Evolutionary conservation across 2,329 filamentous ascomycete genomes (phyloP).

Genomic region (Fusarium sp.): DNA sequence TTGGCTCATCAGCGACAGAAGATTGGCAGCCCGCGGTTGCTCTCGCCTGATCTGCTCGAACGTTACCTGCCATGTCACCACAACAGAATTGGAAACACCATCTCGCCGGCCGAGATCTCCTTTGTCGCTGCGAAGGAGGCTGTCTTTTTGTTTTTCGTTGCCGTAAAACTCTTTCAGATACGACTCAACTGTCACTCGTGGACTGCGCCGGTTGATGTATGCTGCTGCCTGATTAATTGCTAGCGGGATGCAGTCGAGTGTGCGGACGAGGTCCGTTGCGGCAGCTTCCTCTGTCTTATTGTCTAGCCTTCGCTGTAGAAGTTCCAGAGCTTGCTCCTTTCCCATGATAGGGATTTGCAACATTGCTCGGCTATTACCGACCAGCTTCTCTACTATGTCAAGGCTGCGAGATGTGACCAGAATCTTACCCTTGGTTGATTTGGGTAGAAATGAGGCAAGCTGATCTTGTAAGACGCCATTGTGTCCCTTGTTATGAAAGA

Average conservation of each 20-base stretch:
- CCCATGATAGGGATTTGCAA: conserved; percentile 28
- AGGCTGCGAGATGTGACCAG: conserved; percentile 40
- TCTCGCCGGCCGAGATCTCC: conserved; percentile 33
- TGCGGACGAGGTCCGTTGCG: conserved; percentile 24
- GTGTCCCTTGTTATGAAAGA: background rate
- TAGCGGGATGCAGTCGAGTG: conserved; percentile 51
- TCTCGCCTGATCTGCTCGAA: conserved; percentile 14
- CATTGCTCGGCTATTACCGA: conserved; percentile 2
- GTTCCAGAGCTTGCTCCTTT: conserved; percentile 24
- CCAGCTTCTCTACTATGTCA: conserved; percentile 20
- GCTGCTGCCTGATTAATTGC: conserved; percentile 52
- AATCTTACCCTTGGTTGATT: conserved; percentile 29
- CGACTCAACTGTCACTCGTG: conserved; percentile 35
- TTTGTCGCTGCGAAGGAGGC: conserved; percentile 48
- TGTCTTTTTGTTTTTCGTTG: conserved; percentile 46
- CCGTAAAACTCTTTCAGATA: conserved; percentile 53
- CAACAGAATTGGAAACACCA: conserved; percentile 12
- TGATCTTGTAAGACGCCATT: background rate
- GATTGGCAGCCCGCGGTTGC: conserved; percentile 2
- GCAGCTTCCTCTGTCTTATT: background rate
- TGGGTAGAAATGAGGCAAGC: conserved; percentile 35
- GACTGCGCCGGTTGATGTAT: conserved; percentile 46
- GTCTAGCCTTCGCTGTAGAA: conserved; percentile 29
- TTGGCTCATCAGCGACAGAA: conserved; percentile 29
- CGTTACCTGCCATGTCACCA: conserved; percentile 17